Percentiles rank a stretch among this genome's conserved stretches.
Conservation (phyloP, 2,329 filamentous ascomycete genomes). For the Akanthomyces uredinophilus region DNA sequence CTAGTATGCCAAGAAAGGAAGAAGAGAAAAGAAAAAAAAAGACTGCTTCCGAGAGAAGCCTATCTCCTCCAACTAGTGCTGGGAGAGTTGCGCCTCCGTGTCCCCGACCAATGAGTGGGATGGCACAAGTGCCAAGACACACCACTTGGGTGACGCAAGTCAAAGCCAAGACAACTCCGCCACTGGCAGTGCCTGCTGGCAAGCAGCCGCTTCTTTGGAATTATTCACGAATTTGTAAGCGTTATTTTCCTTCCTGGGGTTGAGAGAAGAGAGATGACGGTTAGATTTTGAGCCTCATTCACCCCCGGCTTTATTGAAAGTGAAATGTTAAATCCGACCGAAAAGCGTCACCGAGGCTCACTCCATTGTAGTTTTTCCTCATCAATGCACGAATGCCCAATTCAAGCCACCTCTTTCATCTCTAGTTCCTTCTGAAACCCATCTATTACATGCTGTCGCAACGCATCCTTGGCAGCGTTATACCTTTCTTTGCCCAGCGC, state of each 20-base stretch:
- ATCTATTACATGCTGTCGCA: neutral
- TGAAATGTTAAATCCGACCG: neutral
- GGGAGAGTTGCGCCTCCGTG: no score
- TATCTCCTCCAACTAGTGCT: neutral
- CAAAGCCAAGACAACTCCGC: slow-evolving; percentile 3
- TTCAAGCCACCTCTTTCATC: neutral
- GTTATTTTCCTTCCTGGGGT: neutral
- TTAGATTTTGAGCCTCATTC: neutral
- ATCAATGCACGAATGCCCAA: no score
- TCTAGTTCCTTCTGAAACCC: neutral
- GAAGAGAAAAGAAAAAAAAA: neutral
- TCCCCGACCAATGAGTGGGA: neutral
- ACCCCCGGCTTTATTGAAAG: neutral
- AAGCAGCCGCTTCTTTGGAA: neutral
- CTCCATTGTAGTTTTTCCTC: neutral
- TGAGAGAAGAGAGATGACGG: neutral
- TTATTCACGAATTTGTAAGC: neutral
- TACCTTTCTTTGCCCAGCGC: neutral
- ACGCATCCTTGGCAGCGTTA: neutral
- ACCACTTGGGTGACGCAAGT: neutral
- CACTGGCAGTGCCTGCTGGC: neutral
- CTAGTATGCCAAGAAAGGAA: neutral
- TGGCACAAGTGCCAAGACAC: neutral
- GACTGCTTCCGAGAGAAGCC: no score
- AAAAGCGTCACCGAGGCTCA: neutral